These are phyloP conservation scores for Termitomyces sp. DNA, from an alignment of 768 basidiomycete species.

Conservation along the genomic window DNA sequence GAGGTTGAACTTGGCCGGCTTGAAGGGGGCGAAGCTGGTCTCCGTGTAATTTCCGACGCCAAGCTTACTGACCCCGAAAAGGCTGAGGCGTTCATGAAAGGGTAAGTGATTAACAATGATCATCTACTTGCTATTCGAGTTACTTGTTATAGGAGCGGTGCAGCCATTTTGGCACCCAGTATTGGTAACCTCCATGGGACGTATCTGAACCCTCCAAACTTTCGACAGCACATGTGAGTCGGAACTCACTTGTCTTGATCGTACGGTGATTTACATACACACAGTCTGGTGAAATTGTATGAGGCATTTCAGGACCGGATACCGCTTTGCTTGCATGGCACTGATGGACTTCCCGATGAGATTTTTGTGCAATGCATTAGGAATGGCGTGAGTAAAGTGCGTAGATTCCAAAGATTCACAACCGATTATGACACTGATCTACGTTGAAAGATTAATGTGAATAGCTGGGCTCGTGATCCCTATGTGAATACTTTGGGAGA, in stretches of 20 bases:
- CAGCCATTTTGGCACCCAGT: slow-evolving; percentile 39
- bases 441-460: slow-evolving; percentile 34
- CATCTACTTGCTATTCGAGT: background rate
- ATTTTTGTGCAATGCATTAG: slow-evolving; percentile 40
- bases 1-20: slow-evolving; percentile 44
- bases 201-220: slow-evolving; percentile 40
- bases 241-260: background rate
- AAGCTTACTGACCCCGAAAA: slow-evolving; percentile 40
- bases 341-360: slow-evolving; percentile 37
- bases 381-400: slow-evolving; percentile 39
- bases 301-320: slow-evolving; percentile 27
- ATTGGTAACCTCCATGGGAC: slow-evolving; percentile 44
- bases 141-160: slow-evolving; percentile 29
- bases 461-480: slow-evolving; percentile 41
- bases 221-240: slow-evolving; percentile 37
- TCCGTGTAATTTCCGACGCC: slow-evolving; percentile 41
- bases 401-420: background rate
- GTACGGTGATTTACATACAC: background rate
- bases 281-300: slow-evolving; percentile 32
- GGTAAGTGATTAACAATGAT: slow-evolving; percentile 22
- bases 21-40: slow-evolving; percentile 45
- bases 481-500: slow-evolving; percentile 31
- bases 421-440: background rate
- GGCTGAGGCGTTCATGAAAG: slow-evolving; percentile 36
- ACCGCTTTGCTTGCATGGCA: slow-evolving; percentile 40